These are phyloP conservation scores for Leucosporidium creatinivorum DNA, from an alignment of 768 basidiomycete genomes.

Conservation along the genomic window DNA sequence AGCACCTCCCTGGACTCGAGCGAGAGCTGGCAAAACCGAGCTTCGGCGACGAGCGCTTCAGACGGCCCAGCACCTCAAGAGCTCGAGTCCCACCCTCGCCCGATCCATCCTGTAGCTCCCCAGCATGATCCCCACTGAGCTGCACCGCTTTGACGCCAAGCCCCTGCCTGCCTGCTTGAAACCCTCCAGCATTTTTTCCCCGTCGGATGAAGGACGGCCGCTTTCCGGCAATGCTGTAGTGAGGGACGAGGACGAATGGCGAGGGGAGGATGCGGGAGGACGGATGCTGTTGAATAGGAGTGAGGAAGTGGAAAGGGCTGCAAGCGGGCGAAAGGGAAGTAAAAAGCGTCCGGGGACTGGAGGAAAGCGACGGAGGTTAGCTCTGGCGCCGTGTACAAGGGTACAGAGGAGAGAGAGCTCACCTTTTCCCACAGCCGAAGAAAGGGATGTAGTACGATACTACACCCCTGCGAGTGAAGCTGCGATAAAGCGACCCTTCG, in stretches of 20 bases:
- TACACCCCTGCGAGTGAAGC: not conserved
- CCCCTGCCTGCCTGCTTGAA: not conserved
- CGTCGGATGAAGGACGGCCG: conserved; percentile 1
- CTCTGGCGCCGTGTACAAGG: not conserved
- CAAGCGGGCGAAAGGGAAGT: not conserved
- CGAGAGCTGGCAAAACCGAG: not conserved
- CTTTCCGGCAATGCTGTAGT: not conserved
- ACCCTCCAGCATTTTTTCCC: too few species aligned
- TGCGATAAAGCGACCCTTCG: conserved; percentile 1
- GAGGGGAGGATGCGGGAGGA: not conserved
- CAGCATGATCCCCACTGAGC: not conserved
- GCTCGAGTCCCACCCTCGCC: not conserved
- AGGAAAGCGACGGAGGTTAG: not conserved
- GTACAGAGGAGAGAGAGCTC: not conserved
- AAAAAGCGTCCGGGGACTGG: not conserved
- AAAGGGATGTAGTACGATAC: too few species aligned
- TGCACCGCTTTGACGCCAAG: not conserved
- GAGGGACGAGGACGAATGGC: not conserved
- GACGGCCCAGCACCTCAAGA: not conserved
- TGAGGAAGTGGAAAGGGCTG: not conserved
- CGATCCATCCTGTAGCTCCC: not conserved
- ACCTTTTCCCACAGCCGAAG: not conserved
- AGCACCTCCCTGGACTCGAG: not conserved
- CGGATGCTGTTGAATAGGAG: not conserved
- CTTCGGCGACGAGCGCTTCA: not conserved